Evolutionary conservation across 352 stramenopile genomes (phyloP).

Genomic region (Globisporangium acanthophoron): DNA sequence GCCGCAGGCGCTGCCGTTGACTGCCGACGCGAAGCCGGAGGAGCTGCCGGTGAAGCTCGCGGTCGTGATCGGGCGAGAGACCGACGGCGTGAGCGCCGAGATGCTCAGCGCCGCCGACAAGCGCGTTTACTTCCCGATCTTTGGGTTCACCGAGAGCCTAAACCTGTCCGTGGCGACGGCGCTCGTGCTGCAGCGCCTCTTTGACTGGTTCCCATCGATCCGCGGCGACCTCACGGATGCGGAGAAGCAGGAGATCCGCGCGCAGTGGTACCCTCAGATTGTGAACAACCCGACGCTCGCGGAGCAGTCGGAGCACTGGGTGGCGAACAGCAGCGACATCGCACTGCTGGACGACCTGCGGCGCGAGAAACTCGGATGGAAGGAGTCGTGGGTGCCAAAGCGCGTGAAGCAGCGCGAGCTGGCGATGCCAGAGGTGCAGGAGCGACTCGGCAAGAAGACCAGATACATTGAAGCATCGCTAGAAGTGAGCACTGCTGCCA

Average conservation of each 20-base stretch:
- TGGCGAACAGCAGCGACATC: constrained; percentile 31
- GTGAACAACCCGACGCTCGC: constrained; percentile 64
- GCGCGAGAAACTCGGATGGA: constrained; percentile 36
- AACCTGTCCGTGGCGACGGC: constrained; percentile 92
- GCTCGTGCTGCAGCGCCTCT: constrained; percentile 86
- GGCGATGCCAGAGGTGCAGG: constrained; percentile 56
- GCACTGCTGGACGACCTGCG: constrained; percentile 47
- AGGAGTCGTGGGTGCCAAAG: constrained; percentile 65
- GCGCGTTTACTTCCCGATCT: constrained; percentile 91
- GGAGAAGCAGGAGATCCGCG: constrained; percentile 46
- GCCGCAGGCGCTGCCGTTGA: constrained; percentile 57
- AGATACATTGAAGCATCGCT: background rate
- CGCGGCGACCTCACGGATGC: constrained; percentile 44
- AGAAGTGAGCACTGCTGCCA: background rate
- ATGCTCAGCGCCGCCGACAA: constrained; percentile 85
- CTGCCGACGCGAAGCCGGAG: constrained; percentile 27
- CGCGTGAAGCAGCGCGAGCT: constrained; percentile 49
- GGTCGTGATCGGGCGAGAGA: constrained; percentile 92
- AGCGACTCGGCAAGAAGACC: constrained; percentile 25
- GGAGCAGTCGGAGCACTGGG: constrained; percentile 47
- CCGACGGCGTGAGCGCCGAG: constrained; percentile 84
- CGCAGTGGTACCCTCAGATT: constrained; percentile 56
- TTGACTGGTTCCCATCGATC: constrained; percentile 68
- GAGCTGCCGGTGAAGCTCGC: constrained; percentile 84
- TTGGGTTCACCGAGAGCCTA: constrained; percentile 92